Conservation (phyloP, 2,329 filamentous ascomycete species). For the Raffaelea ambrosiae region DNA sequence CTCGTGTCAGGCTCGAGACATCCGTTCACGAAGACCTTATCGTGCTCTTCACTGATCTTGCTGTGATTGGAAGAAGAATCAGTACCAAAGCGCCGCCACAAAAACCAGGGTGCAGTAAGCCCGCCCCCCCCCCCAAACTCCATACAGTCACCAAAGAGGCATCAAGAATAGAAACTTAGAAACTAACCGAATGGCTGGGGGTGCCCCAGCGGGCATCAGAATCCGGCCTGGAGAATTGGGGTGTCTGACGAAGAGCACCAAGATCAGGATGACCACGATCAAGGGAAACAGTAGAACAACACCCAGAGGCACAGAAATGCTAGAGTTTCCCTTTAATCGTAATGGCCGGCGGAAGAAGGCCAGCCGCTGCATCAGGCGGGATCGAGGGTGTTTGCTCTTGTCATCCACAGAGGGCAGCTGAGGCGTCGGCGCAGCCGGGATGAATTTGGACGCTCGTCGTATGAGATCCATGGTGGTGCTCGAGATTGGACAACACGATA, state of each 20-base stretch:
- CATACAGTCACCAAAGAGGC: no score
- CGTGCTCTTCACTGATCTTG: slow-evolving; percentile 93
- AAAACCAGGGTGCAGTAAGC: no score
- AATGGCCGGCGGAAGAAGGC: slow-evolving; percentile 82
- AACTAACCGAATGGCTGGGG: slow-evolving; percentile 78
- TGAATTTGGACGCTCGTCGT: slow-evolving; percentile 44
- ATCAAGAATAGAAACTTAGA: no score
- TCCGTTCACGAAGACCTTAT: slow-evolving; percentile 90
- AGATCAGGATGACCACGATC: slow-evolving; percentile 82
- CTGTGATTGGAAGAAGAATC: slow-evolving; percentile 43
- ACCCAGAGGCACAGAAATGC: slow-evolving; percentile 84
- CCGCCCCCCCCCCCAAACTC: no score
- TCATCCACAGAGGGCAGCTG: slow-evolving; percentile 43
- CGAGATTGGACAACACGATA: background rate
- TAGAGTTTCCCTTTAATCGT: slow-evolving; percentile 83
- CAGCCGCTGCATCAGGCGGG: slow-evolving; percentile 40
- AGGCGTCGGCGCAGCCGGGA: slow-evolving; percentile 30
- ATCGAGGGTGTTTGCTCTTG: slow-evolving; percentile 33
- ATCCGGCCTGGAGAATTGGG: slow-evolving; percentile 74
- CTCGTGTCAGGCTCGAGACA: slow-evolving; percentile 75
- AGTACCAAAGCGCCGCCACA: no score
- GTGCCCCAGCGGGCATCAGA: slow-evolving; percentile 78
- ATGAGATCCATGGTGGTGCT: slow-evolving; percentile 45
- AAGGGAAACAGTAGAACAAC: slow-evolving; percentile 88
- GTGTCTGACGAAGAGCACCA: slow-evolving; percentile 82